Evolutionary conservation across 2,329 filamentous ascomycete genomes (phyloP).

Genomic region (Rhynchosporium secalis): DNA sequence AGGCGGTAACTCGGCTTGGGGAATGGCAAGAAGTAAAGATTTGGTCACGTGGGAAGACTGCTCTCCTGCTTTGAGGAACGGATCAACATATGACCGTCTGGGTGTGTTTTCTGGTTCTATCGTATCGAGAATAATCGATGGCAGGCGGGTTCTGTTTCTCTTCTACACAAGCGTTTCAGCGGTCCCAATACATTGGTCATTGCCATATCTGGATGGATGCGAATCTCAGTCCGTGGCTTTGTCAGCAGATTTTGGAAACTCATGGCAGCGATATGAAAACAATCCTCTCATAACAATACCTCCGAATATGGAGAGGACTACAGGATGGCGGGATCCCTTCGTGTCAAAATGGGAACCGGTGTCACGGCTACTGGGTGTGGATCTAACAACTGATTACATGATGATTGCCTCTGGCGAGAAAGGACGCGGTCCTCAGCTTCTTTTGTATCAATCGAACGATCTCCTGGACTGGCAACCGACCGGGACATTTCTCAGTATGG

Average conservation of each 20-base stretch:
- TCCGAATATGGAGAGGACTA: slow-evolving; percentile 23
- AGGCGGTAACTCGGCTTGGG: slow-evolving; percentile 63
- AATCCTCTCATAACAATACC: slow-evolving; percentile 28
- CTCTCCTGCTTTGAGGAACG: slow-evolving; percentile 25
- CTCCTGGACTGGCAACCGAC: slow-evolving; percentile 28
- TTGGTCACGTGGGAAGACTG: slow-evolving; percentile 56
- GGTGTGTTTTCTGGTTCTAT: slow-evolving; percentile 33
- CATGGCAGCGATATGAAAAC: slow-evolving; percentile 29
- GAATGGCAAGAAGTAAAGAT: slow-evolving; percentile 61
- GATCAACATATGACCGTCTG: slow-evolving; percentile 26
- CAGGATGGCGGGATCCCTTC: slow-evolving; percentile 32
- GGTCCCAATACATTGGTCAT: slow-evolving; percentile 32
- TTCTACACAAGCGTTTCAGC: slow-evolving; percentile 32
- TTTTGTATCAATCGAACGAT: slow-evolving; percentile 28
- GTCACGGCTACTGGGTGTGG: slow-evolving; percentile 20
- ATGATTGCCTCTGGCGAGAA: slow-evolving; percentile 28
- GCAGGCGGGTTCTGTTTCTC: slow-evolving; percentile 25
- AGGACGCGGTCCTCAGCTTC: slow-evolving; percentile 24
- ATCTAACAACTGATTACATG: slow-evolving; percentile 26
- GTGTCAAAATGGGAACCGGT: slow-evolving; percentile 27
- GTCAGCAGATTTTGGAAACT: slow-evolving; percentile 29
- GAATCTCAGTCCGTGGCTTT: slow-evolving; percentile 31
- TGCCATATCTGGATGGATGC: slow-evolving; percentile 28
- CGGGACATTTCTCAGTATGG: slow-evolving; percentile 23
- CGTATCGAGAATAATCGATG: slow-evolving; percentile 24